A percentile compares a stretch with the other conserved stretches of the same genome.
Evolutionary conservation across 768 basidiomycete genomes (phyloP).

Genomic region (Lactarius psammicola): DNA sequence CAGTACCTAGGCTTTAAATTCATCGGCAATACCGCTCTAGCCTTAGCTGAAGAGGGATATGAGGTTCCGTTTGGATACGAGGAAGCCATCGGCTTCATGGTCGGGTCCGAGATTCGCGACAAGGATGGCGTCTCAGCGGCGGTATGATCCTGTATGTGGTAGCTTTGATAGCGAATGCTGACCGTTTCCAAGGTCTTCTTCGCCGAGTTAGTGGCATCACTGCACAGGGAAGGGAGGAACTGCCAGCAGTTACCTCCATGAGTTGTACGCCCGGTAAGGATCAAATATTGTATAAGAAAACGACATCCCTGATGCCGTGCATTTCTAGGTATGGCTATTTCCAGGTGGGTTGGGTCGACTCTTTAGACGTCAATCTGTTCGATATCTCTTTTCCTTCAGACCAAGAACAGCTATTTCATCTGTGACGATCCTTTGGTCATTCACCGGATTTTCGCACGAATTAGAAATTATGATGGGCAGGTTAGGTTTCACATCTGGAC

Average conservation of each 20-base stretch:
- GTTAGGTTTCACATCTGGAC: conserved; percentile 25
- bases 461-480: conserved; percentile 57
- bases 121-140: conserved; percentile 87
- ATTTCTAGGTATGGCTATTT: conserved; percentile 69
- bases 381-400: conserved; percentile 41
- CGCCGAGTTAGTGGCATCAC: conserved; percentile 58
- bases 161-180: not conserved
- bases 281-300: not conserved
- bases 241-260: conserved; percentile 55
- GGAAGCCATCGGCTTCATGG: conserved; percentile 92
- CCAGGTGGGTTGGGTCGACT: conserved; percentile 44
- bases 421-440: conserved; percentile 67
- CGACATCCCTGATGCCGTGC: conserved; percentile 13
- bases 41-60: conserved; percentile 62
- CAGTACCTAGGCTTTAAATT: conserved; percentile 72
- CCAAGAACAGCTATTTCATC: conserved; percentile 79
- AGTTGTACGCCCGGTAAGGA: conserved; percentile 56
- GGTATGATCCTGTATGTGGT: conserved; percentile 39
- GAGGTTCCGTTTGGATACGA: conserved; percentile 79
- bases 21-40: conserved; percentile 79
- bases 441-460: conserved; percentile 61
- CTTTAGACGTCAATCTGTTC: not conserved
- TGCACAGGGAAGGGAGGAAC: conserved; percentile 54
- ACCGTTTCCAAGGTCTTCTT: conserved; percentile 54
- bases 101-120: conserved; percentile 73